Base-by-base conservation (phyloP, 192 early-diverging fungal species). In the Mortierella claussenii region DNA sequence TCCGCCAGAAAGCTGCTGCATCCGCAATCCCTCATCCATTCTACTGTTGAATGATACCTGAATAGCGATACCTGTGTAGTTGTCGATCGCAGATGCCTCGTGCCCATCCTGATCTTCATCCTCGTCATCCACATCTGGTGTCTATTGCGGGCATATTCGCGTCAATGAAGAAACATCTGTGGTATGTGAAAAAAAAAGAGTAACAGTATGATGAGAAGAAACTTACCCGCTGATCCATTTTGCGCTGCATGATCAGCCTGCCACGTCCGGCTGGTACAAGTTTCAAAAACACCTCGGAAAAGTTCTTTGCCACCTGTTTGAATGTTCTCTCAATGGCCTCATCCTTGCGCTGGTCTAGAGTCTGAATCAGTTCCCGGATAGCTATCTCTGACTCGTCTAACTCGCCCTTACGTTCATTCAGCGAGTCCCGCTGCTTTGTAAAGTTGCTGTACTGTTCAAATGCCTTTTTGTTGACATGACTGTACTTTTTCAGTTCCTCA, bases 391-490 rank as follows among this genome's bases (percentile, higher is more conserved):
- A 94, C 51, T 87, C 87, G 79, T 98, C 95, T 46, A 98, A 80
- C 80, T 99, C 97, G 21, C 85, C 83, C 70, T 95, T 97, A 47
- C 96, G 85, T 64, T 92, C 81, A 33, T 86, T 85, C 31, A 99
- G 89, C 36, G 86, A 78, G 50, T 96, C 95, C 15, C 91, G 87
- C 66, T 98, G 96, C 61, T 92, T 90, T 2, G 94, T 95, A 76
- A 98, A 99, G 67, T 93, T 95, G 66, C 80, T 88, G 69, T 94
- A 98, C 82, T 99, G 97, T 84, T 99, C 97, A 81, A 96, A 95
- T 0, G 97, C 97, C 80, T 97, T 97, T 74, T 97, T 99, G 87
- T 99, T 99, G 60, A 99, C 95, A 63, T 97, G 96, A 17, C 89
- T 88, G 68, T 91, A 98, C 81, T 92, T 90, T 57, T 95, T 93